These are phyloP conservation scores for Penicillium vulpinum DNA, from an alignment of 2,329 filamentous ascomycete genomes.

Conservation along the genomic window DNA sequence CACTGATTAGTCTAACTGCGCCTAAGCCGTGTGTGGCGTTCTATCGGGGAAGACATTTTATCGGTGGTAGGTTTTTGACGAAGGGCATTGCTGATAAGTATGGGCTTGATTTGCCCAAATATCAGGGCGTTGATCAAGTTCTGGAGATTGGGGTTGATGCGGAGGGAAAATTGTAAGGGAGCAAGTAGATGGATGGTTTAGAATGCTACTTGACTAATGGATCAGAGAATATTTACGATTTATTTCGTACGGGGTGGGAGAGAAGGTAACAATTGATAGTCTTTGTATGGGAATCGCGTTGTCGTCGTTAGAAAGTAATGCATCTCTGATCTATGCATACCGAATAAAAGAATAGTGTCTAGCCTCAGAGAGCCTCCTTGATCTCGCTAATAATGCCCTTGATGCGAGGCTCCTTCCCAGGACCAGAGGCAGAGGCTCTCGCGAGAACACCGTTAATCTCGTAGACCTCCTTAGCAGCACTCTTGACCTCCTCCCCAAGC, in stretches of 20 bases:
- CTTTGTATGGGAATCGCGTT: conserved; percentile 11
- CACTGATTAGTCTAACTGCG: conserved; percentile 84
- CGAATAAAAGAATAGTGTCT: conserved; percentile 24
- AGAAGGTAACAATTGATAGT: background rate
- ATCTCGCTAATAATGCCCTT: conserved; percentile 63
- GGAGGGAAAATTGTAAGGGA: conserved; percentile 35
- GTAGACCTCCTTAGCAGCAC: conserved; percentile 59
- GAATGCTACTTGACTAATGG: background rate
- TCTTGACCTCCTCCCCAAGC: conserved; percentile 60
- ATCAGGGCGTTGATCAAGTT: conserved; percentile 84
- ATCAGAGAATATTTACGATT: background rate
- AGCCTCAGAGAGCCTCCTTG: conserved; percentile 36
- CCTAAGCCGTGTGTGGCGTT: conserved; percentile 85
- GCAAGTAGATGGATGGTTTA: background rate
- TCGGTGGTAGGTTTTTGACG: conserved; percentile 87
- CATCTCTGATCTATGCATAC: conserved; percentile 16
- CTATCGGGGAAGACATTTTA: conserved; percentile 85
- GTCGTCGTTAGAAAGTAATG: conserved; percentile 17
- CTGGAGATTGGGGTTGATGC: conserved; percentile 65
- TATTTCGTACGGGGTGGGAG: background rate
- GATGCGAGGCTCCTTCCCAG: conserved; percentile 61
- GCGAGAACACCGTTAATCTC: conserved; percentile 51
- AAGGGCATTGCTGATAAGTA: conserved; percentile 80
- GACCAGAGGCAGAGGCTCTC: conserved; percentile 48
- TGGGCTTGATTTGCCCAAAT: conserved; percentile 76